Base-by-base conservation (phyloP, 202 grass and related monocot genomes). In the Setaria viridis region DNA sequence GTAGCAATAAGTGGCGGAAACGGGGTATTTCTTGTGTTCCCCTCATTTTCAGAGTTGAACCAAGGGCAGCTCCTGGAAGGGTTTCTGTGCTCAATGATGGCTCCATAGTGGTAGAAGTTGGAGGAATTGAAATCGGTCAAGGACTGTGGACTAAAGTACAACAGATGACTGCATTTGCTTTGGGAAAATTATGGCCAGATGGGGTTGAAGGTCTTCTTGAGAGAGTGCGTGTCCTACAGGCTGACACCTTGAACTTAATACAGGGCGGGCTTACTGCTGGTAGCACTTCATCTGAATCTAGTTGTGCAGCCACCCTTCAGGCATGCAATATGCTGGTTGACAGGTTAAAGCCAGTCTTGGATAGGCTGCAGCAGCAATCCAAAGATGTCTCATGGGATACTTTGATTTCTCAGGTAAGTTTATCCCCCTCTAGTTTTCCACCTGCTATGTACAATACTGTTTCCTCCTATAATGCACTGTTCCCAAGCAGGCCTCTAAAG, bases 81-180 rank as follows among this genome's bases (percentile, higher is more conserved):
- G 90, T 97, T 55, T 97, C 95, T 11, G 82, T 97, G 45, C 81
- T 97, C 17, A 88, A 88, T 85, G 95, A 97, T 45, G 88, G 84
- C 9, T 97, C 95, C 37, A 85, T 97, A 78, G 81, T 90, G 25
- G 90, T 97, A 56, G 88, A 97, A 81, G 92, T 97, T 75, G 92
- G 94, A 62, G 94, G 94, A 71, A 19, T 92, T 43, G 92, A 97
- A 73, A 62, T 97, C 33, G 94, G 94, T 11, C 94, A 97, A 84
- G 94, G 94, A 19, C 63, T 97, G 65, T 97, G 94, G 94, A 94
- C 94, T 13, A 97, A 97, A 85, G 94, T 97, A 14, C 91, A 97
- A 54, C 94, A 97, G 45, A 88, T 88, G 77, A 76, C 94, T 0
- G 90, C 87, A 33, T 97, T 91, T 76, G 89, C 84, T 17, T 62